phyloP scores from a whole-genome alignment of 306 rosid genomes.

The Casuarina cunninghamiana region DNA sequence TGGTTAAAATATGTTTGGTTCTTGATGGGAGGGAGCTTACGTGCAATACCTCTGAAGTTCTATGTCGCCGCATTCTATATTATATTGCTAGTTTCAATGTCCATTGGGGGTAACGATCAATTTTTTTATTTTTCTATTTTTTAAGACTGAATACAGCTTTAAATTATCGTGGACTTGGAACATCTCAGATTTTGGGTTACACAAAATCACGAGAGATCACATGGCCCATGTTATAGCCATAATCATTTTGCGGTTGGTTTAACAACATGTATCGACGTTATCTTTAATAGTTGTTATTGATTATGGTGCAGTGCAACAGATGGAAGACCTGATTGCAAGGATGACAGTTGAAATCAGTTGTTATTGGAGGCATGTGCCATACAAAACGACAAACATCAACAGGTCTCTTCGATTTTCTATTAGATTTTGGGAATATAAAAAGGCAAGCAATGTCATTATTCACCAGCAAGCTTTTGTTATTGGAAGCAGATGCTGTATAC shows the following conservation, averaged over 20 bases:
- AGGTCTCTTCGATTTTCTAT: background rate
- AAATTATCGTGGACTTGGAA: too few relatives aligned
- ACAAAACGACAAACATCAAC: slow-evolving; percentile 3
- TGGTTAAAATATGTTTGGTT: too few relatives aligned
- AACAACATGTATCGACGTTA: background rate
- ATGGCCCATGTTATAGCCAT: too few relatives aligned
- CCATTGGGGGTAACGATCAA: too few relatives aligned
- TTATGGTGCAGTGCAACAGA: background rate
- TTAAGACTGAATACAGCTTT: too few relatives aligned
- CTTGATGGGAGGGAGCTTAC: too few relatives aligned
- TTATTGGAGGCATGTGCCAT: slow-evolving; percentile 5
- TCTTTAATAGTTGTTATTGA: background rate
- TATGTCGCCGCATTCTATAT: too few relatives aligned
- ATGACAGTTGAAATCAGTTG: background rate
- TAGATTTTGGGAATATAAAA: background rate
- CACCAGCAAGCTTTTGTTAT: background rate
- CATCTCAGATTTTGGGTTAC: too few relatives aligned
- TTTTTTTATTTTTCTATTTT: too few relatives aligned
- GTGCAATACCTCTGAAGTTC: too few relatives aligned
- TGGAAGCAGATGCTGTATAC: background rate
- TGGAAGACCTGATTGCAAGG: background rate
- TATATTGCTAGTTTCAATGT: too few relatives aligned
- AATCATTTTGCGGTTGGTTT: background rate
- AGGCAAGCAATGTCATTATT: background rate
- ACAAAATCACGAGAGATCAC: too few relatives aligned